Evolutionary conservation across 352 stramenopile genomes (phyloP), one percentile per base, ranked within the genome.

Genomic region (Phytophthora palmivora): DNA sequence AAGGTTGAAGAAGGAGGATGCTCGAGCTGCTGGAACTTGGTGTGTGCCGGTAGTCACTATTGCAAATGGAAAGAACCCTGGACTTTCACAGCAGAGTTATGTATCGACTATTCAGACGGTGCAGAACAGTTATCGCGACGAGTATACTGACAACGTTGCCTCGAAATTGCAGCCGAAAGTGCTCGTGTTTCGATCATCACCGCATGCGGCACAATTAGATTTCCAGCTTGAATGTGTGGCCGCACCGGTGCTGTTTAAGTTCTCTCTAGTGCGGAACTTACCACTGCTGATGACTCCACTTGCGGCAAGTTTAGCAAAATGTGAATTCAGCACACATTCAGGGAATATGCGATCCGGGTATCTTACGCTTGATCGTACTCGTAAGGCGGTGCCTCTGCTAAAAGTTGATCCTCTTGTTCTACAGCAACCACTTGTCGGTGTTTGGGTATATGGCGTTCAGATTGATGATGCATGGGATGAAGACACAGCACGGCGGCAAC

Each of bases 271-370:
- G 34, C 79, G 82, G 2, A 92, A 79, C 38, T 67, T 94, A 9
- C 84, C 84, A n/a, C 32, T 90, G 26, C 70, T 92, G 10, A 90
- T 92, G 82, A 94, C 84, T 1, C 82, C 84, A 12, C 76, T 94
- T 4, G 82, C 82, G 6, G 70, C 58, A 18, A 88, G 73, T 54
- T 55, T 94, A n/a, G 60, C 78, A 33, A 79, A 74, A 5, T 75
- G 74, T 19, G 80, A 92, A 48, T 85, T 92, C 36, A 82, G 71
- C 18, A 26, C 55, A 6, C 37, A 63, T 10, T 63, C 61, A 0
- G 37, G 59, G 9, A 70, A 60, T 9, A 51, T 74, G 10, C 70
- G 78, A 26, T 89, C 62, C 16, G 85, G 85, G 0, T 92, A 88
- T 46, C 50, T 94, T 10, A 94, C 85, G 18, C 70, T 94, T 0